These are phyloP conservation scores for Entomortierella parvispora DNA, from an alignment of 192 early-diverging fungal species.

Conservation along the genomic window DNA sequence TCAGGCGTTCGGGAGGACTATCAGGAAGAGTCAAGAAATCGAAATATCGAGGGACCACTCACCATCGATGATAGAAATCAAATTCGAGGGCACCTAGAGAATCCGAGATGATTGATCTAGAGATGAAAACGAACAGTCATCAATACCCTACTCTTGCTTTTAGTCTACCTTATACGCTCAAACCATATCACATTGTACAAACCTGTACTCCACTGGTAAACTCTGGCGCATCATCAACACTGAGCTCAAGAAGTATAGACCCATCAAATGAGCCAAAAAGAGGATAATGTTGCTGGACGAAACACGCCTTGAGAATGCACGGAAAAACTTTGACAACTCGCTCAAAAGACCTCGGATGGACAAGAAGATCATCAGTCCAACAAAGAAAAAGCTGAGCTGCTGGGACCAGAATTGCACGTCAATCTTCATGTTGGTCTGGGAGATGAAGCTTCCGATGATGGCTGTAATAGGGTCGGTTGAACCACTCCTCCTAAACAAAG, in stretches of 20 bases:
- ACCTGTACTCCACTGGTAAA: conserved; percentile 84
- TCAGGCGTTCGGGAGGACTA: no score
- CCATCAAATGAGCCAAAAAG: conserved; percentile 89
- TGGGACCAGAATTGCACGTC: conserved; percentile 89
- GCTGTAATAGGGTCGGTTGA: conserved; percentile 87
- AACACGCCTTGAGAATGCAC: conserved; percentile 72
- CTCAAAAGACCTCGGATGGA: conserved; percentile 90
- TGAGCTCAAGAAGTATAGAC: conserved; percentile 91
- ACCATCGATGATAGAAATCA: conserved; percentile 89
- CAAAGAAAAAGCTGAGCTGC: conserved; percentile 92
- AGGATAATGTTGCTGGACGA: conserved; percentile 81
- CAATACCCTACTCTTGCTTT: background rate
- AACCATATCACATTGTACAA: conserved; percentile 1
- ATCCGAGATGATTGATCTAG: conserved; percentile 77
- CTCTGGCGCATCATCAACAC: conserved; percentile 94
- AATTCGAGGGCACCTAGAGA: conserved; percentile 87
- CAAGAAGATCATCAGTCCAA: conserved; percentile 89
- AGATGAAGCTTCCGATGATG: conserved; percentile 75
- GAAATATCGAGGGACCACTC: background rate
- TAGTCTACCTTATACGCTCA: no score
- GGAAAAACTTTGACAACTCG: conserved; percentile 73
- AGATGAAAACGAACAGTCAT: background rate
- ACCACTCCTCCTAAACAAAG: conserved; percentile 78
- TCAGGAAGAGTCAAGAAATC: no score
- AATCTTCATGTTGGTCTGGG: conserved; percentile 70